Conservation (phyloP, 768 basidiomycete genomes). For the Leccinum truebloodii region DNA sequence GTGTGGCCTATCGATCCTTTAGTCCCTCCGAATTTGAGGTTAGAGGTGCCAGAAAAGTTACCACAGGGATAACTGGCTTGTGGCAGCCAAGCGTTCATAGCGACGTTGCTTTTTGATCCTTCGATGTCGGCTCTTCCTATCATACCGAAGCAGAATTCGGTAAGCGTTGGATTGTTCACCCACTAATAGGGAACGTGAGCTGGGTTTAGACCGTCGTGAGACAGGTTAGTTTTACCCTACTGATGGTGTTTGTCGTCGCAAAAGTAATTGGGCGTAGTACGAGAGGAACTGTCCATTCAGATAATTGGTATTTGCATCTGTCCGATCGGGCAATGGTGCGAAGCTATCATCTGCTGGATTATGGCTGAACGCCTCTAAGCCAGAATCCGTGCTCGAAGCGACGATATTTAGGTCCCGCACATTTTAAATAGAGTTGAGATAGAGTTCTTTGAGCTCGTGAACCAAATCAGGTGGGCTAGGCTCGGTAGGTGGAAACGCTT, state of each 20-base stretch:
- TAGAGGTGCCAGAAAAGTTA: conserved; percentile 81
- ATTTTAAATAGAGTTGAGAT: conserved; percentile 33
- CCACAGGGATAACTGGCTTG: conserved; percentile 81
- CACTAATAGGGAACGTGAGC: conserved; percentile 80
- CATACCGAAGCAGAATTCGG: conserved; percentile 80
- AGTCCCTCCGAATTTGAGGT: conserved; percentile 76
- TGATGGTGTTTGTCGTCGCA: conserved; percentile 69
- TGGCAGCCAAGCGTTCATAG: conserved; percentile 84
- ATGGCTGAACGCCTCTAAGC: conserved; percentile 85
- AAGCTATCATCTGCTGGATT: conserved; percentile 84
- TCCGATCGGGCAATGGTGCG: conserved; percentile 76
- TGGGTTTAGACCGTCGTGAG: conserved; percentile 84
- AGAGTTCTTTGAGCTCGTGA: conserved; percentile 59
- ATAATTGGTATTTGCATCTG: conserved; percentile 82
- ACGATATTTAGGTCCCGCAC: conserved; percentile 68
- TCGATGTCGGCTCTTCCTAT: conserved; percentile 83
- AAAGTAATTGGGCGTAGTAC: conserved; percentile 82
- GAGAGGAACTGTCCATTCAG: conserved; percentile 83
- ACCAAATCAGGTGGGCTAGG: conserved; percentile 61
- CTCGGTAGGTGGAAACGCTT: conserved; percentile 52
- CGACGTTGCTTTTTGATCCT: conserved; percentile 83
- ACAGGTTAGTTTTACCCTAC: conserved; percentile 87
- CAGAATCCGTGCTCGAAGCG: conserved; percentile 78
- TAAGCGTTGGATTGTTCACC: conserved; percentile 83
- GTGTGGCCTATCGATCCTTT: conserved; percentile 84